Conservation (phyloP, 305 asterid species). For the Vinca major region DNA sequence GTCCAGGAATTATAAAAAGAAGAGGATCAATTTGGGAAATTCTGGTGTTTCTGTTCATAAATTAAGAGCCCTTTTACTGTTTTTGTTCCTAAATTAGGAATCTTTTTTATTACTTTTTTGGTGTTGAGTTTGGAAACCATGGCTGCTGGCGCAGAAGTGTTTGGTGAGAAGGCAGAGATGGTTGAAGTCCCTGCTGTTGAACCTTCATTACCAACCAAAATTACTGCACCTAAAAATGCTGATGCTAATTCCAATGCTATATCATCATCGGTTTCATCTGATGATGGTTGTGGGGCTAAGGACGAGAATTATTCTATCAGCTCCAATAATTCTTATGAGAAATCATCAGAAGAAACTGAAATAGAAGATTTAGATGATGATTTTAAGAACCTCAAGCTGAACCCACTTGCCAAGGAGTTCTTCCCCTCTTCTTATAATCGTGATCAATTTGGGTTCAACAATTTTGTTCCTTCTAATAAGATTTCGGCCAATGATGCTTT, state of each 20-base stretch:
- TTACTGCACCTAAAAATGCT: constrained; percentile 19
- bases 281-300: constrained; percentile 28
- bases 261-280: neutral
- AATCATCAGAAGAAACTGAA: constrained; percentile 39
- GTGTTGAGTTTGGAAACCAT: constrained; percentile 29
- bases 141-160: constrained; percentile 82
- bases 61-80: constrained; percentile 7
- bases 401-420: constrained; percentile 87
- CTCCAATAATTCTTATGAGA: constrained; percentile 36
- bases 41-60: constrained; percentile 15
- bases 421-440: constrained; percentile 62
- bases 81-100: constrained; percentile 8
- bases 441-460: constrained; percentile 43
- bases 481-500: constrained; percentile 44
- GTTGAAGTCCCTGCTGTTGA: constrained; percentile 39
- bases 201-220: constrained; percentile 38
- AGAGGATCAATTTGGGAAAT: constrained; percentile 7
- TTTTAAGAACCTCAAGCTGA: constrained; percentile 64
- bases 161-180: constrained; percentile 48
- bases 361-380: constrained; percentile 62
- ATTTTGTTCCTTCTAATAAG: constrained; percentile 38
- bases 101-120: neutral
- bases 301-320: constrained; percentile 33
- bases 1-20: constrained; percentile 16
- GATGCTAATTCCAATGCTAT: constrained; percentile 32